Evolutionary conservation across 2,329 filamentous ascomycete species (phyloP).

Genomic region (Fusarium solani-melongenae): DNA sequence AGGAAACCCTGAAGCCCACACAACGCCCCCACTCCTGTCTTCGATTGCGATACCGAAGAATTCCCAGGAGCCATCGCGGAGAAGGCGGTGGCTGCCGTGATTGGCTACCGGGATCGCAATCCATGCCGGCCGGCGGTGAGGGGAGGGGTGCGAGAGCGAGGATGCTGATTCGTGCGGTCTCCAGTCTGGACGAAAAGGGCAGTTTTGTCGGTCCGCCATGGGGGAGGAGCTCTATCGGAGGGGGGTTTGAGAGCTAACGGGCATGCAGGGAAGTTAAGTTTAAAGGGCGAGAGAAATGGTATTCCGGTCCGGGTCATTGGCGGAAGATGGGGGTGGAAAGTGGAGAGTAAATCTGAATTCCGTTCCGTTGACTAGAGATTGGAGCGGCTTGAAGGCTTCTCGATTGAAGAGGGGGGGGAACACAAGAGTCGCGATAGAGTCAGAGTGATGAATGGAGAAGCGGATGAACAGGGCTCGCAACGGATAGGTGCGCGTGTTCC

Average conservation of each 20-base stretch:
- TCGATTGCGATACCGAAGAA: not conserved
- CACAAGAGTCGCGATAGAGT: conserved; percentile 10
- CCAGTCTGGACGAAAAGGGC: conserved; percentile 24
- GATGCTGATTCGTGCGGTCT: conserved; percentile 28
- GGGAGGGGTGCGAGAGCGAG: not conserved
- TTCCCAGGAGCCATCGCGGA: conserved; percentile 23
- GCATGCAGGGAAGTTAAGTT: conserved; percentile 13
- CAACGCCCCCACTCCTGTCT: not conserved
- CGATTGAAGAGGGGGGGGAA: conserved; percentile 13
- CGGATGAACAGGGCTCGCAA: not conserved
- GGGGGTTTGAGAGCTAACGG: conserved; percentile 12
- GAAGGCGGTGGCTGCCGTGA: conserved; percentile 22
- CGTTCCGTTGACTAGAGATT: not conserved
- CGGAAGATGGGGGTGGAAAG: conserved; percentile 1
- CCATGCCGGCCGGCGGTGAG: conserved; percentile 36
- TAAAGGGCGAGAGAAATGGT: not conserved
- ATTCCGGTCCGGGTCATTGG: conserved; percentile 16
- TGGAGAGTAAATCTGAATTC: not conserved
- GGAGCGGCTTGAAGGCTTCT: conserved; percentile 4
- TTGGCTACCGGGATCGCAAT: conserved; percentile 32
- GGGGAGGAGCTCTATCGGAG: not conserved
- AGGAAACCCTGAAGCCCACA: not conserved
- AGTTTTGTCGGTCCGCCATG: conserved; percentile 5
- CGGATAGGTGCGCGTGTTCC: conserved; percentile 4
- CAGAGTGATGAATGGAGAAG: conserved; percentile 1